Base-by-base conservation (phyloP, 1,284 basidiomycete genomes). In the Ustilago hordei region DNA sequence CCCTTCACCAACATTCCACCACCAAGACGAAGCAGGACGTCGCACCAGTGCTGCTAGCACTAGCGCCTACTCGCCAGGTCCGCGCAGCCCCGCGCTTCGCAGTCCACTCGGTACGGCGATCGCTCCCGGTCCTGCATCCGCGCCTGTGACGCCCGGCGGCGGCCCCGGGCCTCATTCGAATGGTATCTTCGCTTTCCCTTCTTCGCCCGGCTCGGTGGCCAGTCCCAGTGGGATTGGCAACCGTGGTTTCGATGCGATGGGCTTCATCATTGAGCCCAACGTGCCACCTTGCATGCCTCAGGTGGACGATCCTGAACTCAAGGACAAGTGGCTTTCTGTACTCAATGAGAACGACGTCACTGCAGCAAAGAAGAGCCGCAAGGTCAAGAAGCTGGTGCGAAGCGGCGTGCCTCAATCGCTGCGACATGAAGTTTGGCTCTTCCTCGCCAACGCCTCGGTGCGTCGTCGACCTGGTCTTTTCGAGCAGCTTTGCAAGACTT, bases 361-460 rank as follows among this genome's bases (percentile, higher is more conserved):
- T 2, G 90, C 91, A 67, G 89, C 92, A 4, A 89, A 90, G 50
- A 93, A 93, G 88, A 93, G 89, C 84, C 94, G 94, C 87, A 96
- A 95, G 86, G 90, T 95, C 15, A 90, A 91, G 74, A 93, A 92
- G 81, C 87, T 97, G 35, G 86, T 95, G 15, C 93, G 95, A 41
- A 91, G 80, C 7, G 88, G 92, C 23, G 92, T 98, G 0, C 95
- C 95, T 1, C 54, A 61, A 19, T 79, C 83, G 39, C 59, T 85
- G 52, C 83, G 84, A 36, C 79, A 76, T 31, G 80, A 79, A 13
- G 80, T 85, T 17, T 86, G 84, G 84, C 78, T 85, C 28, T 80
- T 84, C 69, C 69, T 86, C 15, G 79, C 80, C 31, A 81, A 81
- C 23, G 73, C 73, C 11, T 68, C 72, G 19, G 71, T 83, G 36